phyloP scores from a whole-genome alignment of 352 stramenopile genomes.

The Phytophthora kernoviae region DNA sequence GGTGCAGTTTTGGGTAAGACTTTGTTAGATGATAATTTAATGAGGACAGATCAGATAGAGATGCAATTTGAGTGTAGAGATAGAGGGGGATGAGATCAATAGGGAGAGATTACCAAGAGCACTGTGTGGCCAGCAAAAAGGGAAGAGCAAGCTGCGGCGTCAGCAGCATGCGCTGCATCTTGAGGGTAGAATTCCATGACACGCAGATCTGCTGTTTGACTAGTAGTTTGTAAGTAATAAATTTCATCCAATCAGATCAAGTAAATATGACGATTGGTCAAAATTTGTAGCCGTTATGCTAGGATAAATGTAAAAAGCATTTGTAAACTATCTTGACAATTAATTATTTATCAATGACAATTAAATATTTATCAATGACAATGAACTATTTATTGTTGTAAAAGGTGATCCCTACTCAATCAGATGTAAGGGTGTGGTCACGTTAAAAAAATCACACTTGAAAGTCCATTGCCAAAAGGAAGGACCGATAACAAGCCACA shows the following conservation, averaged over 20 bases:
- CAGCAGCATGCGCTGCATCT: slow-evolving; percentile 27
- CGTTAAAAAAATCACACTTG: too few relatives aligned
- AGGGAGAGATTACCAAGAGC: slow-evolving; percentile 47
- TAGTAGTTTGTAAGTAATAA: slow-evolving; percentile 6
- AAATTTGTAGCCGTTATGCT: too few relatives aligned
- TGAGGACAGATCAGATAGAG: background rate
- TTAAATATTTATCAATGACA: too few relatives aligned
- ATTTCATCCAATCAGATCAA: background rate
- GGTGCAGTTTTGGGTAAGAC: slow-evolving; percentile 7
- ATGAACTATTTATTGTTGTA: too few relatives aligned
- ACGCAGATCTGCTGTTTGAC: slow-evolving; percentile 2
- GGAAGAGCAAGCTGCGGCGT: slow-evolving; percentile 23
- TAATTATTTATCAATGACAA: too few relatives aligned
- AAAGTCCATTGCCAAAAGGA: too few relatives aligned
- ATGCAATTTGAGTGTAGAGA: background rate
- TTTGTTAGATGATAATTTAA: slow-evolving; percentile 14
- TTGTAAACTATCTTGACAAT: too few relatives aligned
- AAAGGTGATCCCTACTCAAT: too few relatives aligned
- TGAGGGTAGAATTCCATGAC: slow-evolving; percentile 59
- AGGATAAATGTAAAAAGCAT: too few relatives aligned
- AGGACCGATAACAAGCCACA: too few relatives aligned
- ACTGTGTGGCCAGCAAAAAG: slow-evolving; percentile 63
- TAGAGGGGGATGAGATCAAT: background rate
- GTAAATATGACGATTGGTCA: too few relatives aligned
- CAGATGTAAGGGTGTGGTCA: too few relatives aligned